Conservation (phyloP, 2,329 filamentous ascomycete genomes). For the Colletotrichum musicola region DNA sequence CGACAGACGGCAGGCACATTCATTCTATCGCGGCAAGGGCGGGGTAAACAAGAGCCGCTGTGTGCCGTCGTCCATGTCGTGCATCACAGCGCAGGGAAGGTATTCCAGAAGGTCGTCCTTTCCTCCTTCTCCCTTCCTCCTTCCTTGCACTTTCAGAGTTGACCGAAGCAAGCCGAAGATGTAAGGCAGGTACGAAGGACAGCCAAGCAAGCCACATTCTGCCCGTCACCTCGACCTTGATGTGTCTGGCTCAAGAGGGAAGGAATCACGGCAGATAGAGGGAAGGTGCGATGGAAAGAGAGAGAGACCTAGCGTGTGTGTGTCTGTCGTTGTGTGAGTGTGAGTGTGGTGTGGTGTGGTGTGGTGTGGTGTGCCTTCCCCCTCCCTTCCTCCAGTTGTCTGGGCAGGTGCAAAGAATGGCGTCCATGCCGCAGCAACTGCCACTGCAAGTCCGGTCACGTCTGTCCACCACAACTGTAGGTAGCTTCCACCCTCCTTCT, state of each 20-base stretch:
- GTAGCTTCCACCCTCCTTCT: no score
- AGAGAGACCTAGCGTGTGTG: background rate
- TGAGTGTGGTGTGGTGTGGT: conserved; percentile 7
- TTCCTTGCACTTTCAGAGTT: background rate
- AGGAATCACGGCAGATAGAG: conserved; percentile 9
- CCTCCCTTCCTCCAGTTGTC: no score
- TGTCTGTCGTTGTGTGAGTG: conserved; percentile 1
- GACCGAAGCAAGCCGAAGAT: conserved; percentile 35
- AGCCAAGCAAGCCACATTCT: conserved; percentile 11
- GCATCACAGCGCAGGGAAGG: conserved; percentile 3
- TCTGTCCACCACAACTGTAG: background rate
- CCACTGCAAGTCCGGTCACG: conserved; percentile 20
- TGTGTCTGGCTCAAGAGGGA: background rate
- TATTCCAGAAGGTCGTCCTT: conserved; percentile 26
- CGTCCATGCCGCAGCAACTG: background rate
- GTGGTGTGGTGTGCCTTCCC: background rate
- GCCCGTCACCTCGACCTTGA: no score
- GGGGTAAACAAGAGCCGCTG: background rate
- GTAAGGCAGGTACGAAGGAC: conserved; percentile 15
- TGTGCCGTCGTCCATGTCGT: background rate
- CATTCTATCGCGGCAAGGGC: background rate
- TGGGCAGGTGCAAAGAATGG: no score
- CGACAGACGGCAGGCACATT: background rate
- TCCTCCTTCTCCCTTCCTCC: background rate
- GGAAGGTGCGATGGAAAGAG: conserved; percentile 11